These are phyloP conservation scores for Monarda citriodora DNA, from an alignment of 305 asterid genomes.

Conservation along the genomic window DNA sequence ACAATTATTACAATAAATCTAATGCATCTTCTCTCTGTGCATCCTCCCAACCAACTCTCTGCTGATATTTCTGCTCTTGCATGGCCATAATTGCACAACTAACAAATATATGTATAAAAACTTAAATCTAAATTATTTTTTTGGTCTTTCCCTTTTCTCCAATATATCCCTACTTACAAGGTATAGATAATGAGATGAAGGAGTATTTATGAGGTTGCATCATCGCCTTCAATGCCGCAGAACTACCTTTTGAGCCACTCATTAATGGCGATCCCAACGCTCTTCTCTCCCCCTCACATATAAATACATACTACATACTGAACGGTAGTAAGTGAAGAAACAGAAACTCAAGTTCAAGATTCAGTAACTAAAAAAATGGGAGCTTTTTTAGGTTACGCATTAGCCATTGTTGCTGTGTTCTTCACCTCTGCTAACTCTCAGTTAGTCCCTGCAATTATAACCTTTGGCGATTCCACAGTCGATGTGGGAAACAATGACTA, in stretches of 20 bases:
- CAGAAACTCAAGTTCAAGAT: background rate
- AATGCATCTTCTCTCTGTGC: conserved; percentile 21
- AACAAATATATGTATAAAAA: too few species aligned
- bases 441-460: conserved; percentile 82
- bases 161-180: background rate
- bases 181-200: background rate
- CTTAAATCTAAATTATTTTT: too few species aligned
- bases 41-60: conserved; percentile 32
- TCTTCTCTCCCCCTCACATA: conserved; percentile 17
- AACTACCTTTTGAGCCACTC: conserved; percentile 38
- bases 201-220: conserved; percentile 17
- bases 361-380: conserved; percentile 32
- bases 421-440: conserved; percentile 43
- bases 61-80: conserved; percentile 14
- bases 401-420: conserved; percentile 29
- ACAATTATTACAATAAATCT: conserved; percentile 29
- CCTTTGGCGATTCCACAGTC: conserved; percentile 83
- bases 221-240: conserved; percentile 39
- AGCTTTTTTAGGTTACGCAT: conserved; percentile 22
- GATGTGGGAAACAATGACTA: conserved; percentile 93
- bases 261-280: conserved; percentile 61
- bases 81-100: conserved; percentile 14
- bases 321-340: background rate
- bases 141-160: too few species aligned
- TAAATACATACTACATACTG: background rate